Base-by-base conservation (phyloP, 73 alveolate species). In the Diophrys appendiculata region DNA sequence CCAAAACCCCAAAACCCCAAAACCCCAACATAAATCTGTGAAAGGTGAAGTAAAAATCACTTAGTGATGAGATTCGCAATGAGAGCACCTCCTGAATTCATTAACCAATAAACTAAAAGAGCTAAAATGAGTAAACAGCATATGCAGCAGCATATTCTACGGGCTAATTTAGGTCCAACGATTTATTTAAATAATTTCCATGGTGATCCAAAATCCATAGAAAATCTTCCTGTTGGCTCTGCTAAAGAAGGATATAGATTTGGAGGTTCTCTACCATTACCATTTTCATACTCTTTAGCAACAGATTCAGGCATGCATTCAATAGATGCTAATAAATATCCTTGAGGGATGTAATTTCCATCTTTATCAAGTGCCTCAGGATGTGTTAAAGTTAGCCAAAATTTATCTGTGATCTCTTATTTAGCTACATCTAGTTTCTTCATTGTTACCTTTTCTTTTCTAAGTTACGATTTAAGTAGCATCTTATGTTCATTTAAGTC, bases 191-290 rank as follows among this genome's bases (percentile, higher is more conserved):
- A 29, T 77, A 83, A 52, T 30, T 64, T 33, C 91, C 91, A 83
- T 1, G 91, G 91, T 24, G 86, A 72, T 33, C 75, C 65, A 25
- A 83, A 29, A 32, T 83, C 90, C 72, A 91, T 88, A 18, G 68
- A 31, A 33, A 91, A 30, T 91, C 97, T 82, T 18, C 97, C 97
- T 2, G 89, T 77, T 23, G 97, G 97, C 35, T 91, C 97, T 43
- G 83, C 85, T 25, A 91, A 68, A 24, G 86, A 82, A 23, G 97
- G 97, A 75, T 73, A 89, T 29, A 75, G 79, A 88, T 91, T 91
- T 8, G 97, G 97, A 26, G 94, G 87, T 68, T 91, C 91, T 83
- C 94, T 81, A 1, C 97, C 97, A 33, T 25, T 68, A 18, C 95
- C 97, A 88, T 91, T 91, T 18, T 72, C 73, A 31, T 67, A 52